Conservation (phyloP, 2,329 filamentous ascomycete species). For the Hirsutella rhossiliensis region DNA sequence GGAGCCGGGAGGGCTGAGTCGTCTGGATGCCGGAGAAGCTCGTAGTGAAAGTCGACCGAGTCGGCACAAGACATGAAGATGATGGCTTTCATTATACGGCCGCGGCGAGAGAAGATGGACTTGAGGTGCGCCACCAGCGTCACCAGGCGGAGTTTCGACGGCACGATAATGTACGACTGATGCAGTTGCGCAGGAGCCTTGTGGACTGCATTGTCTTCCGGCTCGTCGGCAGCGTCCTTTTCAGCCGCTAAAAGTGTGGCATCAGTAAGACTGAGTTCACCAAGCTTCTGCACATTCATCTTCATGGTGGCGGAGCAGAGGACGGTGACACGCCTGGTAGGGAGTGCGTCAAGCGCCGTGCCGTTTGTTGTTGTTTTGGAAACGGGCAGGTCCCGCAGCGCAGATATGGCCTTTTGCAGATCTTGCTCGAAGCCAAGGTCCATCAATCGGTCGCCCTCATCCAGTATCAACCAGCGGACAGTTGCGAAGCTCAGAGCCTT, state of each 20-base stretch:
- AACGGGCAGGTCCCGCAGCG: conserved; percentile 55
- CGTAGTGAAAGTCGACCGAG: conserved; percentile 93
- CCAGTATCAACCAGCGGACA: conserved; percentile 86
- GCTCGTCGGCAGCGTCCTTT: conserved; percentile 34
- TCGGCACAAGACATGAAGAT: conserved; percentile 96
- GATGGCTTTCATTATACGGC: conserved; percentile 92
- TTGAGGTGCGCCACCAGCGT: conserved; percentile 77
- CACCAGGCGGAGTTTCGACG: conserved; percentile 82
- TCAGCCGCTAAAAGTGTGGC: conserved; percentile 73
- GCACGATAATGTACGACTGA: conserved; percentile 78
- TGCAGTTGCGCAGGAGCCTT: conserved; percentile 81
- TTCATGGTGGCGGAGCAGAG: conserved; percentile 97
- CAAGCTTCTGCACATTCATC: conserved; percentile 87
- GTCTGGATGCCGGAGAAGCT: conserved; percentile 49
- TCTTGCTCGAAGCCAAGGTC: conserved; percentile 95
- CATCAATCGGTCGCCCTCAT: conserved; percentile 97
- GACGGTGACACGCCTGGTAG: conserved; percentile 69
- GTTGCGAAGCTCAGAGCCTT: conserved; percentile 78
- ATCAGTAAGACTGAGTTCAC: conserved; percentile 90
- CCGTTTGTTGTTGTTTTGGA: conserved; percentile 47
- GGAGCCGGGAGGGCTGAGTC: conserved; percentile 14
- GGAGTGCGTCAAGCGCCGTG: conserved; percentile 49
- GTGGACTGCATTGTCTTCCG: conserved; percentile 48
- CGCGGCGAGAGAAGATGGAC: conserved; percentile 75
- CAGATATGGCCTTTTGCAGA: conserved; percentile 72